These are phyloP conservation scores for Meyerozyma guilliermondii DNA, from an alignment of 1,139 yeast genomes.

Conservation along the genomic window DNA sequence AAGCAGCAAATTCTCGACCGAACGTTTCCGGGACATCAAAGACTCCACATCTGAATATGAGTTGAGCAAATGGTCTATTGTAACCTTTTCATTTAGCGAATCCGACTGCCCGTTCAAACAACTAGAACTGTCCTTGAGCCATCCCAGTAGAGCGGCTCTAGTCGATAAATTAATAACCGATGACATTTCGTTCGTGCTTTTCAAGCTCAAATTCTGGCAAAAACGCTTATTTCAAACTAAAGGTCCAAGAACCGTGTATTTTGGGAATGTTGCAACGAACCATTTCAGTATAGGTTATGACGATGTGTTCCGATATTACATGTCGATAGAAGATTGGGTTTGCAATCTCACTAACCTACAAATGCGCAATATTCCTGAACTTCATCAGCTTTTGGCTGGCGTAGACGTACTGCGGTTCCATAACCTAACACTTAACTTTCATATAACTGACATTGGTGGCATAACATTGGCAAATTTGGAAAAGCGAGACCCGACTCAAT, in stretches of 20 bases:
- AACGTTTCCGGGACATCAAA: background rate
- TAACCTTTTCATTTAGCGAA: constrained; percentile 4
- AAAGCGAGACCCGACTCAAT: background rate
- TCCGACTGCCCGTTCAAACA: constrained; percentile 4
- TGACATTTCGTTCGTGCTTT: constrained; percentile 10
- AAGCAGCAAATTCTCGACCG: constrained; percentile 1
- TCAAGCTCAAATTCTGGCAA: constrained; percentile 11
- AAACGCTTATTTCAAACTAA: constrained; percentile 3
- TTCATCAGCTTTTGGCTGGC: constrained; percentile 2
- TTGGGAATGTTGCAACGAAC: constrained; percentile 15
- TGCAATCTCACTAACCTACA: background rate
- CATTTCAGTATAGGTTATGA: constrained; percentile 10
- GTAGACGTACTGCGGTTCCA: constrained; percentile 5
- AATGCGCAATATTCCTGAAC: constrained; percentile 2
- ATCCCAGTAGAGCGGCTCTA: constrained; percentile 1
- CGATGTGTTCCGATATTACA: constrained; percentile 8
- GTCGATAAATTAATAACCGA: constrained; percentile 8
- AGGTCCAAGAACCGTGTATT: constrained; percentile 1
- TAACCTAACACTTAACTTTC: background rate
- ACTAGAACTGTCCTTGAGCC: constrained; percentile 6
- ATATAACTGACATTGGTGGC: background rate
- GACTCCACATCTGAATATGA: background rate
- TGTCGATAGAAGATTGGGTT: background rate
- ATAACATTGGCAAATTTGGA: background rate
- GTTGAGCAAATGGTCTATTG: constrained; percentile 6